Evolutionary conservation across 2,329 filamentous ascomycete genomes (phyloP), one percentile per base, ranked within the genome.

Genomic region (Phoma sp.): DNA sequence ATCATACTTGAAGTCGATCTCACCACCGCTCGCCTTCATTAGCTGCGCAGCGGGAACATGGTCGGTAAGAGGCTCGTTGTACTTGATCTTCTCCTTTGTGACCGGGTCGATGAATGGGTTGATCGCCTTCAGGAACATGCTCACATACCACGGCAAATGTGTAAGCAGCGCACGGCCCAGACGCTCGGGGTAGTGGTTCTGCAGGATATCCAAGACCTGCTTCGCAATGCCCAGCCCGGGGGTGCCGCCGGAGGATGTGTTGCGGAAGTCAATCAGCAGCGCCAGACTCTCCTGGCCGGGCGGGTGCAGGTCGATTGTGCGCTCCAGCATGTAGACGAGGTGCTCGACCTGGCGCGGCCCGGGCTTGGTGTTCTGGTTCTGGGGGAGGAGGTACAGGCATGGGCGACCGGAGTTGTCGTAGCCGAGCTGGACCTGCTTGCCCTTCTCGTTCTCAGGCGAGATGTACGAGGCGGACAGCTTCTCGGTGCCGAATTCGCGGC

Each of bases 101-200:
- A 93, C 80, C 7, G 95, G 95, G 76, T 99, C 95, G 77, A 99
- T 96, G 77, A 99, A 97, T 35, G 93, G 92, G 4, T 87, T 92
- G 77, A 99, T 93, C 67, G 97, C 80, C 77, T 96, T 97, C 83
- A 98, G 96, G 83, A 99, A 99, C 45, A 90, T 90, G 75, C 86
- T 88, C 57, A 98, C 90, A 60, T 96, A 84, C 86, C 91, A 97
- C 0, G 93, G 93, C 43, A 96, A 85, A 64, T 98, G 96, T 62
- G 93, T 90, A 58, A 98, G 91, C 66, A 98, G 82, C 4, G 93
- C 93, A 66, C 89, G 86, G 41, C 95, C 95, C 29, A 99, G 80
- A 49, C 95, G 82, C 79, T 99, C 95, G 0, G 95, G 95, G 72
- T 98, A 98, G 78, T 99, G 93, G 62, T 89, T 93, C 78, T 99